Base-by-base conservation (phyloP, 805 yeast genomes). In the Saturnispora sanitii region DNA sequence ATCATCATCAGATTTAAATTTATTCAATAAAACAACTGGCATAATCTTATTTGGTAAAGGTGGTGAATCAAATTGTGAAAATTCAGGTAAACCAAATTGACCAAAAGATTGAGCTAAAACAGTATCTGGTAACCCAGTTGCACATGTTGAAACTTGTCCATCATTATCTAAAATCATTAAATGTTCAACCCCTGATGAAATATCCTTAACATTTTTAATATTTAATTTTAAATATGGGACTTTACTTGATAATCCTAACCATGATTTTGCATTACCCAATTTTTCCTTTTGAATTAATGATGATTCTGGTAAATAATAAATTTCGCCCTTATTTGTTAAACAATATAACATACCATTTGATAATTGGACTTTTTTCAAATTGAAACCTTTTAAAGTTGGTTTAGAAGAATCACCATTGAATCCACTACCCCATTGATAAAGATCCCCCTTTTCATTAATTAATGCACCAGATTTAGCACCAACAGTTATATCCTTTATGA, bases 11-110 rank as follows among this genome's bases (percentile, higher is more conserved):
- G 52, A 51, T 49, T 56, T 45, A 37, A 55, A 70, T 43, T 74
- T 68, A 49, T 79, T 77, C 48, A 84, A 57, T 27, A 80, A 58
- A 5, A 68, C 65, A 43, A 85, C 68, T 41, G 78, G 85, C 47
- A 68, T 68, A 11, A 77, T 56, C 38, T 56, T 53, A 48, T 70
- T 69, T 13, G 68, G 65, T 3, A 49, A 47, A 6, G 87, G 83
- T 0, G 74, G 68, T 4, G 58, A 47, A 44, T 72, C 75, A 52
- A 77, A 77, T 42, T 83, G 88, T 1, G 95, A 75, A 47, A 67
- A 73, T 12, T 64, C 60, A 1, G 95, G 92, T 13, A 85, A 58
- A 16, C 96, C 97, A 60, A 73, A 84, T 61, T 92, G 96, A 4
- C 97, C 97, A 49, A 54, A 56, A 20, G 68, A 65, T 19, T 71